Base-by-base conservation (phyloP, 768 basidiomycete species). In the Coprinopsis marcescibilis region DNA sequence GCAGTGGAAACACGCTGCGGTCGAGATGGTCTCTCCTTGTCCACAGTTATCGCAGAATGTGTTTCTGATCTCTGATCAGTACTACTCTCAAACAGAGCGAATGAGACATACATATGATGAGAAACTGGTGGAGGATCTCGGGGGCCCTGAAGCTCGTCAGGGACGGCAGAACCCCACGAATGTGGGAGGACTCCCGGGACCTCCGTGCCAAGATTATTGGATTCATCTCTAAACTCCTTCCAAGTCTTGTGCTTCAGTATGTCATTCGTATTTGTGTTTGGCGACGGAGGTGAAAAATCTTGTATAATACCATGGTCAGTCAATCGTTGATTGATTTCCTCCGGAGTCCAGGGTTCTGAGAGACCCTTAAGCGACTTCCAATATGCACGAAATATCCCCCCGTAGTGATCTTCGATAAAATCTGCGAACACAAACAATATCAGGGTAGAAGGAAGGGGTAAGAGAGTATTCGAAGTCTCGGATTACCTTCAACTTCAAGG, bases 331-430 rank as follows among this genome's bases (percentile, higher is more conserved):
- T 26, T 20, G 4, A 30, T 14, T 39, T 46, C 45, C 10, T 1
- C 23, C 14, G 11, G 23, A 17, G 26, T 2, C 30, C 19, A 21
- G 8, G 21, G n/a, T n/a, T n/a, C 36, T 14, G 14, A 3, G 15
- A 26, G 25, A 4, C 20, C 10, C 6, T 35, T n/a, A n/a, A 12
- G 12, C 13, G 15, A 24, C 14, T 36, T 19, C 23, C 27, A 36
- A 24, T 34, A 45, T n/a, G 27, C 34, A 17, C 34, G 23, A 24
- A 23, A 36, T 5, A 45, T 34, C 23, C 53, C 35, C 10, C 35
- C 35, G 17, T 36, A 19, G 15, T 36, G 35, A 15, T 23, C 15
- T 32, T 32, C n/a, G 8, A 32, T n/a, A 32, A 32, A 32, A 8
- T 32, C 29, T 32, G 29, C 8, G 29, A 32, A 32, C n/a, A n/a